These are phyloP conservation scores for Craterostigma plantagineum DNA, from an alignment of 257 asterid species.

Conservation along the genomic window DNA sequence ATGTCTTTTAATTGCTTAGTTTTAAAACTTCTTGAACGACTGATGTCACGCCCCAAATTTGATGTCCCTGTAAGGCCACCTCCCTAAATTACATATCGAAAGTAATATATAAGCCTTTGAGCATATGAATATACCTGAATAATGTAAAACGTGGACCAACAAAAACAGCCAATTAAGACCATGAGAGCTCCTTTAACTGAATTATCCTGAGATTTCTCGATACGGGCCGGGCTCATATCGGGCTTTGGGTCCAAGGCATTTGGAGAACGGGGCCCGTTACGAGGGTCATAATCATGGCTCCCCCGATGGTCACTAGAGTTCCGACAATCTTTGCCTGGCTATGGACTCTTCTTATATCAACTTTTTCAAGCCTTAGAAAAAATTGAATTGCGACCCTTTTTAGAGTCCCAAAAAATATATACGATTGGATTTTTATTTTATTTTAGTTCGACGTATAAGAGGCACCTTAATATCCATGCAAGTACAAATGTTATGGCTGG, in stretches of 20 bases:
- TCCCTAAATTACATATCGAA: not conserved
- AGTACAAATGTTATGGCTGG: slow-evolving; percentile 23
- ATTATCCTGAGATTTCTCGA: slow-evolving; percentile 10
- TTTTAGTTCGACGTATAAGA: too few species aligned
- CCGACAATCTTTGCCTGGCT: slow-evolving; percentile 5
- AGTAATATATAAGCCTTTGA: too few species aligned
- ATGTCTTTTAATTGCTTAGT: too few species aligned
- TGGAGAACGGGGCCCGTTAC: slow-evolving; percentile 1
- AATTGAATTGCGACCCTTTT: not conserved
- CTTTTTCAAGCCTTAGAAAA: slow-evolving; percentile 4
- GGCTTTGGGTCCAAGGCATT: slow-evolving; percentile 3
- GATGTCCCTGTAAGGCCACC: too few species aligned
- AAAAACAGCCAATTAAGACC: slow-evolving; percentile 25
- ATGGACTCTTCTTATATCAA: not conserved
- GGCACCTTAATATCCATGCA: slow-evolving; percentile 6
- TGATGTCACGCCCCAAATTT: not conserved
- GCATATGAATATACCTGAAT: slow-evolving; percentile 56
- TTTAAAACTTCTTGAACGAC: too few species aligned
- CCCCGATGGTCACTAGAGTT: slow-evolving; percentile 1
- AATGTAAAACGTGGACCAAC: slow-evolving; percentile 37
- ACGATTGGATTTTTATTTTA: not conserved
- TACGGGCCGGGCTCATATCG: not conserved
- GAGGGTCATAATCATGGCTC: slow-evolving; percentile 5
- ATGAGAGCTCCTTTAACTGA: slow-evolving; percentile 39
- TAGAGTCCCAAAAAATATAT: not conserved